phyloP scores from a whole-genome alignment of 352 stramenopile genomes.

The Phytopythium boreale region DNA sequence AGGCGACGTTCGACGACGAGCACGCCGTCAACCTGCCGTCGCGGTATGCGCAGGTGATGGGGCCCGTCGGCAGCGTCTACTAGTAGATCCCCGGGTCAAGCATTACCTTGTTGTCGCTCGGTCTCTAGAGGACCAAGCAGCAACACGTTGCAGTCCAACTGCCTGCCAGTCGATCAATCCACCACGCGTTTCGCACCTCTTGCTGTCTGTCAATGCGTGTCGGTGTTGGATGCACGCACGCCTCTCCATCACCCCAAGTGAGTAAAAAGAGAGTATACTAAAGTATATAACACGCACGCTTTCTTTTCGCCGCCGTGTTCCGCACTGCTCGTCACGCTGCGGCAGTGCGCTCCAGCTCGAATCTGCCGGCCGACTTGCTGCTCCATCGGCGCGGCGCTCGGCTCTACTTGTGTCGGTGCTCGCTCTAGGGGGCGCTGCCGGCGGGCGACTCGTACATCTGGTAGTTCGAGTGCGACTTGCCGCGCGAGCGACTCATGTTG shows the following conservation, averaged over 20 bases:
- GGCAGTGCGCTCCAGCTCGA: constrained; percentile 1
- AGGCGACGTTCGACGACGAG: constrained; percentile 78
- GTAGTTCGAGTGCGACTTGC: constrained; percentile 70
- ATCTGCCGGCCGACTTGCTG: background rate
- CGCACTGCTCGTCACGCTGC: background rate
- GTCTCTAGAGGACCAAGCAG: background rate
- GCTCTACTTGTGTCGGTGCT: background rate
- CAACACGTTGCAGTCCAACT: too few relatives aligned
- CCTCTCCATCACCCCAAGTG: too few relatives aligned
- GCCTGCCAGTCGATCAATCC: too few relatives aligned
- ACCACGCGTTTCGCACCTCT: too few relatives aligned
- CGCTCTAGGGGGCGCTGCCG: constrained; percentile 38
- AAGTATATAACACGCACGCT: background rate
- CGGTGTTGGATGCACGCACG: too few relatives aligned
- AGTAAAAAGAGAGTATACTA: background rate
- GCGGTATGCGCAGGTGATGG: constrained; percentile 69
- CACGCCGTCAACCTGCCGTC: constrained; percentile 72
- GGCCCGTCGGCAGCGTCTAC: constrained; percentile 56
- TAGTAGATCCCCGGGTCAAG: constrained; percentile 15
- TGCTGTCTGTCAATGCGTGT: too few relatives aligned
- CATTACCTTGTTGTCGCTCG: too few relatives aligned
- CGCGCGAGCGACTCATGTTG: constrained; percentile 63
- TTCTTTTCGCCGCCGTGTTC: background rate
- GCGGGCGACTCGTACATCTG: constrained; percentile 63
- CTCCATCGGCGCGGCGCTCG: too few relatives aligned